Evolutionary conservation across 495 filamentous ascomycete species (phyloP), one percentile per base, ranked within the genome.

Genomic region (Penicillium alfredii): DNA sequence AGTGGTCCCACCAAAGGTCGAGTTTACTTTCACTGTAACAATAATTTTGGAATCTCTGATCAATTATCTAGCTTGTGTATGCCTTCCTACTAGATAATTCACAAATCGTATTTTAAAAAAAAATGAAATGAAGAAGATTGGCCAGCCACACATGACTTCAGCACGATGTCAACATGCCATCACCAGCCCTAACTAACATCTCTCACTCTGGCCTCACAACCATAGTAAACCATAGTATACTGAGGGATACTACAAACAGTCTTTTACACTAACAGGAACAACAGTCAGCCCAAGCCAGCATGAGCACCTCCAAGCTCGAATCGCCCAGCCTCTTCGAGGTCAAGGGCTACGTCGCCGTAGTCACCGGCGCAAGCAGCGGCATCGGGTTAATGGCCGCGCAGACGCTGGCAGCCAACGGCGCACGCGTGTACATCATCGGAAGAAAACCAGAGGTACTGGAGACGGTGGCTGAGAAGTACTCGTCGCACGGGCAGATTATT

Each of bases 321-420:
- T 25, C 23, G 8, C 23, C 23, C 23, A 8, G 23, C 23, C 23
- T 25, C 5, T 25, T 25, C 23, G 23, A 25, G 5, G 23, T 25
- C 8, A 25, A 25, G 11, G 23, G 23, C 23, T 25, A 25, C 27
- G 63, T 80, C 7, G 74, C 74, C 30, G 55, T 80, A 4, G 53
- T 81, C 33, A 77, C 74, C 5, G 76, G 76, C 35, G 76, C 57
- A 44, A 68, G 69, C 21, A 71, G 66, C 13, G 70, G 70, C 1
- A 73, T 72, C 13, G 70, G 69, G 17, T 51, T 74, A 1, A 76
- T 73, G 74, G 59, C 62, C 34, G 61, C 64, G 0, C 76, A 80
- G 56, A 71, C 76, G 6, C 66, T 80, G 1, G 75, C 75, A 4
- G 73, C 76, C 28, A 81, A 80, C 46, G 76, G 77, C 5, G 73